Evolutionary conservation across 1,284 basidiomycete species (phyloP).

Genomic region (Pholiota adiposa): DNA sequence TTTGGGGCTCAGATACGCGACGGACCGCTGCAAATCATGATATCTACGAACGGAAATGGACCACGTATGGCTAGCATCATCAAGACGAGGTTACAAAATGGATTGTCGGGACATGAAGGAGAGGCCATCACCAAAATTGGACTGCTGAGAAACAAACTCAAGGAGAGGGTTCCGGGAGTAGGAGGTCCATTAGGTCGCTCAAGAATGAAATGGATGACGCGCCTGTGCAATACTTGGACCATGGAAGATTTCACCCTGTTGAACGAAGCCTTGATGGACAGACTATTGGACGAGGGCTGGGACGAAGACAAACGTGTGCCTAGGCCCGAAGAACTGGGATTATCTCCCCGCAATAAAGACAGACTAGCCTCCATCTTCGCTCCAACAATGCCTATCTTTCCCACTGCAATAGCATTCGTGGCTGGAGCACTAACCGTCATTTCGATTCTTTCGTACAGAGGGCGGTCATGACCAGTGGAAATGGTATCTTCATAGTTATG

Average conservation of each 20-base stretch:
- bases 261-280: slow-evolving; percentile 64
- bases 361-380: background rate
- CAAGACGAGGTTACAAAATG: slow-evolving; percentile 69
- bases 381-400: slow-evolving; percentile 11
- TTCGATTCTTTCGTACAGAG: slow-evolving; percentile 13
- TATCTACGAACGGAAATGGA: slow-evolving; percentile 94
- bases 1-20: slow-evolving; percentile 94
- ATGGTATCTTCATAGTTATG: background rate
- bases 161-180: slow-evolving; percentile 75
- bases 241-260: slow-evolving; percentile 76
- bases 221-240: slow-evolving; percentile 85
- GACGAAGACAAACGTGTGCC: slow-evolving; percentile 57
- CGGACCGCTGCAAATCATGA: slow-evolving; percentile 94
- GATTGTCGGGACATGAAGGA: slow-evolving; percentile 76
- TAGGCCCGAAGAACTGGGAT: slow-evolving; percentile 48
- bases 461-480: slow-evolving; percentile 9
- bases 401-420: slow-evolving; percentile 19
- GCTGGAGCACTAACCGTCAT: slow-evolving; percentile 21
- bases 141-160: slow-evolving; percentile 65
- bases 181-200: slow-evolving; percentile 74
- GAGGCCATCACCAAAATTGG: slow-evolving; percentile 86
- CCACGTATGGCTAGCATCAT: slow-evolving; percentile 91
- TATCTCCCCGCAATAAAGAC: slow-evolving; percentile 1
- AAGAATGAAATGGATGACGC: slow-evolving; percentile 96
- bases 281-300: slow-evolving; percentile 72